phyloP scores from a whole-genome alignment of 805 yeast species.

The Yarrowia divulgata region DNA sequence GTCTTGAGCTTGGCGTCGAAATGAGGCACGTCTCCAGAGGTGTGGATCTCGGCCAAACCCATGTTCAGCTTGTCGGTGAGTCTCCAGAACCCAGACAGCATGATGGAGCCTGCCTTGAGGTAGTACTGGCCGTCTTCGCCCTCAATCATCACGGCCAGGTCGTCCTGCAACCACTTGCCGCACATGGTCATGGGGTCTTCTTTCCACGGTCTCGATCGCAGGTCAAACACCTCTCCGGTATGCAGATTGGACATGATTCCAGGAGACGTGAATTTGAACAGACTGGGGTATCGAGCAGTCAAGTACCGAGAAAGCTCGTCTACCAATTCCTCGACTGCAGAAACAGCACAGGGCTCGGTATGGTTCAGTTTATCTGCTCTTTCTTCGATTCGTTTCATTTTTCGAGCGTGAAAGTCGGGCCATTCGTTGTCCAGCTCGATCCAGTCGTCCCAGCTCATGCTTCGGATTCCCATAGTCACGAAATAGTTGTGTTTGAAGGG shows the following conservation, averaged over 20 bases:
- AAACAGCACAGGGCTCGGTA: constrained; percentile 22
- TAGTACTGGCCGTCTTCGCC: constrained; percentile 62
- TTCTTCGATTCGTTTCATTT: constrained; percentile 56
- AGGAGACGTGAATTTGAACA: constrained; percentile 21
- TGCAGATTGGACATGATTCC: constrained; percentile 54
- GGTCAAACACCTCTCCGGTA: constrained; percentile 60
- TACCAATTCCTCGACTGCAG: constrained; percentile 14
- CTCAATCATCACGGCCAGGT: constrained; percentile 71
- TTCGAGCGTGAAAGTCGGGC: constrained; percentile 61
- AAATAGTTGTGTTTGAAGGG: constrained; percentile 71
- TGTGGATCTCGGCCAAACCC: constrained; percentile 65
- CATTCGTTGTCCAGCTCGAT: constrained; percentile 73
- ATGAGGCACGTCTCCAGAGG: constrained; percentile 73
- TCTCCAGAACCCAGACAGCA: constrained; percentile 74
- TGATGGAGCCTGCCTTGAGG: constrained; percentile 66
- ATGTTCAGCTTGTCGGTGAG: constrained; percentile 64
- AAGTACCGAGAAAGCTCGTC: constrained; percentile 15
- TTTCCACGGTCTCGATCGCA: constrained; percentile 39
- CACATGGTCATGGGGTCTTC: constrained; percentile 67
- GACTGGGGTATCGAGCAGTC: constrained; percentile 13
- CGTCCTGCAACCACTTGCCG: constrained; percentile 67
- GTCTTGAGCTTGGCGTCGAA: constrained; percentile 62
- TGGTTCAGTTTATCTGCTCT: constrained; percentile 16
- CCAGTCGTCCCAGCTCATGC: constrained; percentile 68
- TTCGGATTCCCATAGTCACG: constrained; percentile 73